phyloP scores from a whole-genome alignment of 495 filamentous ascomycete species.

The Podospora fimiseda region DNA sequence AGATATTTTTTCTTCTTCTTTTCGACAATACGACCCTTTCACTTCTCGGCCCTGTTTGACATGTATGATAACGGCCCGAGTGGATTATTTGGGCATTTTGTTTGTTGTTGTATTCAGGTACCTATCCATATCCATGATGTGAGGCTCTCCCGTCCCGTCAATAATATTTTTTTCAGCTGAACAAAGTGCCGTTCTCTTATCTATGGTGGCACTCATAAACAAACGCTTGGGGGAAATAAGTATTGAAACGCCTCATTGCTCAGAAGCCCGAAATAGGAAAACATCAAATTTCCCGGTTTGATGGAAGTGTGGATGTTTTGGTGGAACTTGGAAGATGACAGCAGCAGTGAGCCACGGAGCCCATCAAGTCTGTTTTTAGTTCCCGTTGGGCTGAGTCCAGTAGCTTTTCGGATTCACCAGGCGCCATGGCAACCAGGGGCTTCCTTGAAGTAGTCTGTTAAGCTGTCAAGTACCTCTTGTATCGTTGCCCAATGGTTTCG shows the following conservation, averaged over 20 bases:
- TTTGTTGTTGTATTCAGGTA: neutral
- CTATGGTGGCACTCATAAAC: neutral
- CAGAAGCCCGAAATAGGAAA: conserved; percentile 14
- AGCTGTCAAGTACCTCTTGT: neutral
- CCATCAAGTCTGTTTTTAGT: conserved; percentile 24
- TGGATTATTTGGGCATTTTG: neutral
- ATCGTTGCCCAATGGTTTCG: neutral
- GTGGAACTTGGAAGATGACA: conserved; percentile 18
- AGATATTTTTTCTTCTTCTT: neutral
- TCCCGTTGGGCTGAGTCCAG: conserved; percentile 30
- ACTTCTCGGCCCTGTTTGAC: neutral
- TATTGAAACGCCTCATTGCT: conserved; percentile 17
- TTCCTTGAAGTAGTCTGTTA: neutral
- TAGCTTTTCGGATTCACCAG: conserved; percentile 15
- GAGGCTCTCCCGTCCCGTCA: no score
- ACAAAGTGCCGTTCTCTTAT: neutral
- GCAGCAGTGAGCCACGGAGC: neutral
- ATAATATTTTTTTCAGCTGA: no score
- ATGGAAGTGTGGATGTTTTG: conserved; percentile 2
- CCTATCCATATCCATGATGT: no score
- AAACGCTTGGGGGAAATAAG: neutral
- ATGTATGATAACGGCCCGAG: conserved; percentile 2
- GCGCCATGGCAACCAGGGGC: conserved; percentile 14
- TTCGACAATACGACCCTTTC: neutral
- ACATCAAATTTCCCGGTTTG: conserved; percentile 23